These are phyloP conservation scores for Teratosphaeria viscida DNA, from an alignment of 2,329 filamentous ascomycete species.

Conservation along the genomic window DNA sequence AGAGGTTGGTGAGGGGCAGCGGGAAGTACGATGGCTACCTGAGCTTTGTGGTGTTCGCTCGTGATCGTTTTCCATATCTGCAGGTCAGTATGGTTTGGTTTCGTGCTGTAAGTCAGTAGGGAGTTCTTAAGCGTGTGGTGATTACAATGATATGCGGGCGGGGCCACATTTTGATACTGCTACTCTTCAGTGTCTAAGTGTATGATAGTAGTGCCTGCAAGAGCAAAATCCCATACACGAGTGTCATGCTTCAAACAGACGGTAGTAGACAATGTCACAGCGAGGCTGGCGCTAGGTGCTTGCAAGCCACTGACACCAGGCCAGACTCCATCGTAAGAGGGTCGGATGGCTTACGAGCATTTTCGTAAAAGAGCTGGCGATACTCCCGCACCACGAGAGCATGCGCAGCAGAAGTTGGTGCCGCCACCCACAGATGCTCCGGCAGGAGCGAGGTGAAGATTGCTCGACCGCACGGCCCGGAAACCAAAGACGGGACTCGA, in stretches of 20 bases:
- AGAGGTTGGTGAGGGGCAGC: background rate
- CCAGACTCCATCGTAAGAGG: too few species aligned
- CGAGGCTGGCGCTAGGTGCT: background rate
- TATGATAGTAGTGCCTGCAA: background rate
- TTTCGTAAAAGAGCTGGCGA: too few species aligned
- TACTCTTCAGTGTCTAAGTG: background rate
- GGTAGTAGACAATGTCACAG: background rate
- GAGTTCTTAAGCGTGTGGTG: background rate
- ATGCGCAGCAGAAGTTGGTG: too few species aligned
- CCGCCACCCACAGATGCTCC: too few species aligned
- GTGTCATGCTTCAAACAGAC: background rate
- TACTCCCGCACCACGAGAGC: too few species aligned
- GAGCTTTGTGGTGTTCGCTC: background rate
- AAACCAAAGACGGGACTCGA: too few species aligned
- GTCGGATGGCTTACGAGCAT: too few species aligned
- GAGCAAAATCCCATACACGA: background rate
- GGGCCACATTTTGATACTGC: background rate
- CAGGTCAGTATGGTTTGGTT: background rate
- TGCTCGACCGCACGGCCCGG: too few species aligned
- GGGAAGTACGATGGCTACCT: background rate
- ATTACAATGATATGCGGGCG: background rate
- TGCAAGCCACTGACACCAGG: too few species aligned
- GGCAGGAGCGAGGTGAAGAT: too few species aligned
- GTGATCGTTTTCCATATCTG: background rate
- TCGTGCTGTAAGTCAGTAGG: background rate